Conservation (phyloP, 2,329 filamentous ascomycete species). For the Calcarisporium arbuscula region DNA sequence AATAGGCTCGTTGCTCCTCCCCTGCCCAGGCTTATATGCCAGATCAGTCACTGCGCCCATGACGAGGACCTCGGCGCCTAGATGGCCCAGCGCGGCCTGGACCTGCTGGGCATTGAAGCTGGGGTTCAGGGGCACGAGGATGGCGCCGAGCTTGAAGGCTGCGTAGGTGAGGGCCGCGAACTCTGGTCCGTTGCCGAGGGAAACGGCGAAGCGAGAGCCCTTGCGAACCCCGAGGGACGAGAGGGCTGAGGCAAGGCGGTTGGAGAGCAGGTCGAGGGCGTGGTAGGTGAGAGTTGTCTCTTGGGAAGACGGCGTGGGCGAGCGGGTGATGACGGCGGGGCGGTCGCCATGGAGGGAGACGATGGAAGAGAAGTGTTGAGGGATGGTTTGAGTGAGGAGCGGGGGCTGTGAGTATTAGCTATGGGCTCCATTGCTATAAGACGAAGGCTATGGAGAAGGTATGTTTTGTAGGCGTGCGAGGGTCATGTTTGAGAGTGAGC, state of each 20-base stretch:
- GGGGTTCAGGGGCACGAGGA: conserved; percentile 90
- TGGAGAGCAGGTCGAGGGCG: conserved; percentile 68
- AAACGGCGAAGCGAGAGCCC: conserved; percentile 79
- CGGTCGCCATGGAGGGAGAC: conserved; percentile 60
- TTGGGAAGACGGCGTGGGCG: conserved; percentile 37
- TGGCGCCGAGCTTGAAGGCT: conserved; percentile 86
- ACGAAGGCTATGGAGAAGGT: not conserved
- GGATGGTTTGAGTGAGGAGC: conserved; percentile 61
- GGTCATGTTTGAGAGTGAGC: too few relatives aligned
- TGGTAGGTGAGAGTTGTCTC: conserved; percentile 70
- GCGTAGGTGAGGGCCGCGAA: conserved; percentile 84
- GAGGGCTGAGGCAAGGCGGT: conserved; percentile 66
- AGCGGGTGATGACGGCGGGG: conserved; percentile 48
- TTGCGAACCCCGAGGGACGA: conserved; percentile 66
- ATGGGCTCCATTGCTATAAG: not conserved
- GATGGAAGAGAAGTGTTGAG: conserved; percentile 62
- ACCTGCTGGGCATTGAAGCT: conserved; percentile 79
- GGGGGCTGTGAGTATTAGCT: conserved; percentile 46
- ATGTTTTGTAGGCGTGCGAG: too few relatives aligned
- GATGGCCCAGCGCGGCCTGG: conserved; percentile 67
- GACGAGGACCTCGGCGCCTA: conserved; percentile 67
- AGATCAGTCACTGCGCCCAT: conserved; percentile 85
- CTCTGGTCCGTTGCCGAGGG: conserved; percentile 77
- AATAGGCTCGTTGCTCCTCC: conserved; percentile 46
- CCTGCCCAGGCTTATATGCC: conserved; percentile 53